phyloP scores from a whole-genome alignment of 2,329 filamentous ascomycete species.

The Clonostachys byssicola region DNA sequence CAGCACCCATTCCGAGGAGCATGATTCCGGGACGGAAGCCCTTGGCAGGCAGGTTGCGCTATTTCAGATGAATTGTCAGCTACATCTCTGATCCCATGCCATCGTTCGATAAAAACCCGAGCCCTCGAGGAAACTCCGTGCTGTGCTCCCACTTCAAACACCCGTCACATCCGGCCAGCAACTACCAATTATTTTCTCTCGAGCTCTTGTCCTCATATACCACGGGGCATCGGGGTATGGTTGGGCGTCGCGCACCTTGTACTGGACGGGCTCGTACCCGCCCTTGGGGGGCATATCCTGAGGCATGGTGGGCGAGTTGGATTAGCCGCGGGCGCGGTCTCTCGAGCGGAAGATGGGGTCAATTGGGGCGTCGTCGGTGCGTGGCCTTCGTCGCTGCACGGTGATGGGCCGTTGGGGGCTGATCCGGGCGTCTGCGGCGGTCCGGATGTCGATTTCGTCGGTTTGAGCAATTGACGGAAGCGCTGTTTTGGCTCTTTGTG shows the following conservation, averaged over 20 bases:
- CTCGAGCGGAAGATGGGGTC: slow-evolving; percentile 1
- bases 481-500: too few relatives aligned
- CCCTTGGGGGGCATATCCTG: slow-evolving; percentile 96
- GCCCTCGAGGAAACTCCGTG: too few relatives aligned
- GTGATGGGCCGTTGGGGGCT: too few relatives aligned
- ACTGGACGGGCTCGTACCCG: slow-evolving; percentile 95
- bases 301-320: slow-evolving; percentile 63
- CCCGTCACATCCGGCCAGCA: too few relatives aligned
- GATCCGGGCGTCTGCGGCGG: too few relatives aligned
- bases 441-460: too few relatives aligned
- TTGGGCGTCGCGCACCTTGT: slow-evolving; percentile 65
- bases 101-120: too few relatives aligned
- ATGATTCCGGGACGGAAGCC: slow-evolving; percentile 84
- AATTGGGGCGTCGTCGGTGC: slow-evolving; percentile 7
- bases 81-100: neutral
- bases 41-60: slow-evolving; percentile 89
- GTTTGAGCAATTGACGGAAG: too few relatives aligned
- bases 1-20: slow-evolving; percentile 67
- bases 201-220: neutral
- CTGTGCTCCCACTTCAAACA: too few relatives aligned
- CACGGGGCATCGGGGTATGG: neutral
- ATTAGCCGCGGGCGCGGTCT: neutral
- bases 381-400: too few relatives aligned
- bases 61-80: neutral
- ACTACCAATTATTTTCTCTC: neutral